These are phyloP conservation scores for Gomphus bonarii DNA, from an alignment of 1,284 basidiomycete genomes.

Conservation along the genomic window DNA sequence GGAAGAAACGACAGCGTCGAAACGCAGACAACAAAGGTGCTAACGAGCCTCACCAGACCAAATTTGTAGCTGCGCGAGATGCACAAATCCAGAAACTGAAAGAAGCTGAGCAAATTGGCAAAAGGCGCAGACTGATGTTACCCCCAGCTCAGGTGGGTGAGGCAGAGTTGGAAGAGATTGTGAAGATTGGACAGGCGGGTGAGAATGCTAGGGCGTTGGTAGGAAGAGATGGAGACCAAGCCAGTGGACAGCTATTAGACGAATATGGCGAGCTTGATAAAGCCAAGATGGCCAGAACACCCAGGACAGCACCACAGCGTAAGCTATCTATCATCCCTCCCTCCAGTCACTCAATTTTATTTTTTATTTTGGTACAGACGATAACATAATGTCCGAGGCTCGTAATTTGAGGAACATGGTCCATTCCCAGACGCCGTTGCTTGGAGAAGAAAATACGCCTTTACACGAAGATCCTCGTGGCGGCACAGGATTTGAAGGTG, in stretches of 20 bases:
- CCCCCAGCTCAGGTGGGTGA: conserved; percentile 95
- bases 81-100: conserved; percentile 96
- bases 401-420: conserved; percentile 92
- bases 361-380: conserved; percentile 41
- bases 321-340: conserved; percentile 22
- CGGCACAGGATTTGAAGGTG: conserved; percentile 85
- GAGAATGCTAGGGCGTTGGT: conserved; percentile 85
- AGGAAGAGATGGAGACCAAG: conserved; percentile 60
- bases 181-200: conserved; percentile 93
- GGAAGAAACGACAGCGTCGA: conserved; percentile 76
- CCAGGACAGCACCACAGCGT: conserved; percentile 87
- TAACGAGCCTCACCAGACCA: conserved; percentile 62
- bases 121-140: conserved; percentile 77
- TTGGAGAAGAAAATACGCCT: conserved; percentile 95
- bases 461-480: conserved; percentile 61
- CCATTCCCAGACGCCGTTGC: conserved; percentile 84
- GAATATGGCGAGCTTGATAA: conserved; percentile 87
- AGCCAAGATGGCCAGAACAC: conserved; percentile 87
- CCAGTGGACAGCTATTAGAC: conserved; percentile 78
- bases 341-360: no score
- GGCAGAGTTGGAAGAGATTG: conserved; percentile 92
- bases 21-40: conserved; percentile 49
- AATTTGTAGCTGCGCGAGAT: conserved; percentile 89
- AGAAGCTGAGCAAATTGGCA: conserved; percentile 91
- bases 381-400: conserved; percentile 90